Evolutionary conservation across 176 grass and related monocot species (phyloP), one percentile per base, ranked within the genome.

Genomic region (Triticum turgidum): DNA sequence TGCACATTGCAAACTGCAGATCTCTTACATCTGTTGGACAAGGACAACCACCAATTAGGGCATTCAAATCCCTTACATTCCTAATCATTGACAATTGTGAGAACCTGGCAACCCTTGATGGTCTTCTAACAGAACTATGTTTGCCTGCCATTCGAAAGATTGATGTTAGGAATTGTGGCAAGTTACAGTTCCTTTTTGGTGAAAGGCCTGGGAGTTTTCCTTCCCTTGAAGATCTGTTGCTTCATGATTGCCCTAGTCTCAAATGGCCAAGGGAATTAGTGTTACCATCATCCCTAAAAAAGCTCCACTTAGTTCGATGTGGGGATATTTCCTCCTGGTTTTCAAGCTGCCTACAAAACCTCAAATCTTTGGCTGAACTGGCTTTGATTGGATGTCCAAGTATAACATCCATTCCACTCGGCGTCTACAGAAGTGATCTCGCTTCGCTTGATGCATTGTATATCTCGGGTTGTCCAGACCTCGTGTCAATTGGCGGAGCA

Each of bases 321-420:
- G 65, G 65, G 11, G 64, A 82, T 68, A 67, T 68, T 0, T 49
- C 45, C 25, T 33, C 79, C 51, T 54, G 51, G 15, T 54, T 6
- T 81, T 5, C 5, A 0, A 32, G 62, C 5, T 71, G 65, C 65
- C 65, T 82, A 8, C 17, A n/a, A 30, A 56, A 22, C 65, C 18
- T 54, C 3, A 38, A 1, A 5, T 35, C 42, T 18, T 45, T 82
- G 0, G 1, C 15, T 6, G 9, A 11, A 0, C 45, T 82, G 4
- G 0, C 0, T 0, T 20, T 70, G 11, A 0, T 0, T 9, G 4
- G 0, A 2, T 72, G 80, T 22, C 5, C 45, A 9, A 1, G 45
- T 3, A 54, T 54, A 18, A 54, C 15, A 18, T 54, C 13, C 51
- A 54, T 54, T 54, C 51, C 51, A 18, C 14, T 2, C 1, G 5